phyloP scores from a whole-genome alignment of 306 rosid genomes.

The Medicago arabica region DNA sequence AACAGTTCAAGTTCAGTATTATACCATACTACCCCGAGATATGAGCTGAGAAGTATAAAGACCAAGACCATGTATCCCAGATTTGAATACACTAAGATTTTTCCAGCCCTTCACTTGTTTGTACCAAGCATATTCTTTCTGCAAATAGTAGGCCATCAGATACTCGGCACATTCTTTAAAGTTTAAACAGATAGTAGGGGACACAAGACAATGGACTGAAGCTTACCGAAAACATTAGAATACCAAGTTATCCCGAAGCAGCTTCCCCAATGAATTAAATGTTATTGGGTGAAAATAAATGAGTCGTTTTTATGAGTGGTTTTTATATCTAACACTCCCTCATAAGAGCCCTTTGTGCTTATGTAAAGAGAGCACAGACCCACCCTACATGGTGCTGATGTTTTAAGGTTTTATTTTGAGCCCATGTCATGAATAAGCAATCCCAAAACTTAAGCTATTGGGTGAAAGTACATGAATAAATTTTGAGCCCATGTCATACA shows the following conservation, averaged over 20 bases:
- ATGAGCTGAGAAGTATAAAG: constrained; percentile 77
- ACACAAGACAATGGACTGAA: constrained; percentile 26
- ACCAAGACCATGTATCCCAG: constrained; percentile 82
- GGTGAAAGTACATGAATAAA: not conserved
- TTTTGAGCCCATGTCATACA: not conserved
- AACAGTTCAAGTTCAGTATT: constrained; percentile 26
- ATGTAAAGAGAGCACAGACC: not conserved
- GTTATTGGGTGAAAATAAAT: not conserved
- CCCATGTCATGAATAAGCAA: not conserved
- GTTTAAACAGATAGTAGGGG: constrained; percentile 41
- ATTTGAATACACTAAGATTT: constrained; percentile 67
- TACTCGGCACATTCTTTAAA: constrained; percentile 56
- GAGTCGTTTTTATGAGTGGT: not conserved
- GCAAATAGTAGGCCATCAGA: constrained; percentile 38
- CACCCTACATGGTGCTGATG: not conserved
- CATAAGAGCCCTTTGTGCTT: not conserved
- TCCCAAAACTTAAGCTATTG: constrained; percentile 1
- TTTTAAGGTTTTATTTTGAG: not conserved
- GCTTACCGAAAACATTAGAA: constrained; percentile 9
- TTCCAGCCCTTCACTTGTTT: constrained; percentile 51
- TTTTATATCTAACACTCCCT: not conserved
- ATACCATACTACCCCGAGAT: constrained; percentile 69
- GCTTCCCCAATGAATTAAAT: not conserved
- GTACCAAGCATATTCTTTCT: constrained; percentile 71
- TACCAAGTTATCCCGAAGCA: not conserved